These are phyloP conservation scores for Candida maris DNA, from an alignment of 805 yeast species.

Conservation along the genomic window DNA sequence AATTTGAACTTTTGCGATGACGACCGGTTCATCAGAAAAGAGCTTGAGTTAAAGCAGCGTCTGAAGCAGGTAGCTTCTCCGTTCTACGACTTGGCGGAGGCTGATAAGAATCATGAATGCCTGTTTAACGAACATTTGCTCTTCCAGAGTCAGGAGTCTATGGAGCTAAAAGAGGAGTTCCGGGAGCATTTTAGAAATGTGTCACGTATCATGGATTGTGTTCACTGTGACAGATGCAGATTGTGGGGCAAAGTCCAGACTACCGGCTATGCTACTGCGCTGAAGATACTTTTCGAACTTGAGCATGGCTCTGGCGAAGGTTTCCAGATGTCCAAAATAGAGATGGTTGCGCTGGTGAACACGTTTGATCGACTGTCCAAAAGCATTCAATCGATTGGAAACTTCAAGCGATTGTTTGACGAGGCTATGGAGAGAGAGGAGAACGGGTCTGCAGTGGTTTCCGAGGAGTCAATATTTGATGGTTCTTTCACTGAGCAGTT, in stretches of 20 bases:
- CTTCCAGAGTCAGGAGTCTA: slow-evolving; percentile 44
- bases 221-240: slow-evolving; percentile 96
- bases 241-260: slow-evolving; percentile 98
- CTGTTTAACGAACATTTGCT: slow-evolving; percentile 44
- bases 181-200: slow-evolving; percentile 83
- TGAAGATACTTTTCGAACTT: slow-evolving; percentile 82
- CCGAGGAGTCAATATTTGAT: neutral
- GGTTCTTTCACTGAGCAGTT: neutral
- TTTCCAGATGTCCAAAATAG: slow-evolving; percentile 60
- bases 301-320: slow-evolving; percentile 37
- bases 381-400: slow-evolving; percentile 69
- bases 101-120: slow-evolving; percentile 15
- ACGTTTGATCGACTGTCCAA: slow-evolving; percentile 91
- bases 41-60: slow-evolving; percentile 22
- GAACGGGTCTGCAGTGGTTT: slow-evolving; percentile 13
- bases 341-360: slow-evolving; percentile 84
- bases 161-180: slow-evolving; percentile 78
- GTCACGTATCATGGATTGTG: slow-evolving; percentile 94
- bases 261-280: slow-evolving; percentile 95
- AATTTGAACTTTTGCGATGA: slow-evolving; percentile 27
- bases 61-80: slow-evolving; percentile 33
- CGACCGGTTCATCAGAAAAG: slow-evolving; percentile 27
- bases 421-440: slow-evolving; percentile 28
- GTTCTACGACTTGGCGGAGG: slow-evolving; percentile 22
- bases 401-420: slow-evolving; percentile 59